Conservation (phyloP, 306 rosid species). For the Trichosanthes truncata region DNA sequence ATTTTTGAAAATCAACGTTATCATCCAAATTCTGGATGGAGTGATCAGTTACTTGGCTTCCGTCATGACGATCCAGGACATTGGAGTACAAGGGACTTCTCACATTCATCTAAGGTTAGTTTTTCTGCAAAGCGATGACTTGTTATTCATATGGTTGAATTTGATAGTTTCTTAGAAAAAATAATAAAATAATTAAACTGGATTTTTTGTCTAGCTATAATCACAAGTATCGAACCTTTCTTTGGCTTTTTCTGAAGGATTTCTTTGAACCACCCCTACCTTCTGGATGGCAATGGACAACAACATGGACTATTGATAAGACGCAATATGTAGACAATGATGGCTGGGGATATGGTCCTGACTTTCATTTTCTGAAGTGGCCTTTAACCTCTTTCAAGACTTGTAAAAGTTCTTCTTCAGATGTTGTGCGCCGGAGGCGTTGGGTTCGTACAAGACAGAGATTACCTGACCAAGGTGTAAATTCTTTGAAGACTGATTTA, state of each 20-base stretch:
- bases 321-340: conserved; percentile 63
- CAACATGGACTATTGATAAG: conserved; percentile 63
- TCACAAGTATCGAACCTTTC: conserved; percentile 10
- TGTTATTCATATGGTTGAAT: background rate
- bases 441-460: conserved; percentile 57
- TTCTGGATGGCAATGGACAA: conserved; percentile 64
- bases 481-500: conserved; percentile 28
- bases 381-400: conserved; percentile 60
- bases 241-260: conserved; percentile 42
- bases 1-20: conserved; percentile 62
- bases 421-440: conserved; percentile 65
- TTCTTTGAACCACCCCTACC: conserved; percentile 85
- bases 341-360: conserved; percentile 77
- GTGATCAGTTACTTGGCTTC: conserved; percentile 34
- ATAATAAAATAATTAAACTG: background rate
- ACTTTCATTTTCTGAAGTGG: conserved; percentile 43
- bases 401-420: conserved; percentile 37
- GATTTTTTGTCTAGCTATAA: background rate
- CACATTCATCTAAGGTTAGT: conserved; percentile 53
- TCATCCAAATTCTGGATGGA: conserved; percentile 60
- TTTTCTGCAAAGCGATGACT: background rate
- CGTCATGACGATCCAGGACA: conserved; percentile 41
- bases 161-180: background rate
- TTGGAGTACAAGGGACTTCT: conserved; percentile 62
- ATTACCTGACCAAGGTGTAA: conserved; percentile 22